Conservation (phyloP, 768 basidiomycete genomes). For the Baorangia bicolor region DNA sequence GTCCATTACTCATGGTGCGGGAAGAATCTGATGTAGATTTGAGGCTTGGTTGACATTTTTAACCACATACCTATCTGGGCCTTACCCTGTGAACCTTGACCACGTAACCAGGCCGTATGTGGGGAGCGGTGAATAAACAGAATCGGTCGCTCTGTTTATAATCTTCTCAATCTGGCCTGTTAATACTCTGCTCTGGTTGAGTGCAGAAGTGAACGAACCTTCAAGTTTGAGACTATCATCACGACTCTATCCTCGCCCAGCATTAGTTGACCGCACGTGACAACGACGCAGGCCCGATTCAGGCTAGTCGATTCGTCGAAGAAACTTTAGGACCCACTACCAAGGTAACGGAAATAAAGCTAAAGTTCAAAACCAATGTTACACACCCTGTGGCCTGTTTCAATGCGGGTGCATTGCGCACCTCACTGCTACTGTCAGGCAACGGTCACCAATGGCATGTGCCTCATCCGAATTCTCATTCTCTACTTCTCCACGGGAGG, state of each 20-base stretch:
- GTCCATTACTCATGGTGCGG: not conserved
- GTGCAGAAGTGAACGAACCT: not conserved
- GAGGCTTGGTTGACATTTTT: not conserved
- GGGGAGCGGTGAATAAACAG: not conserved
- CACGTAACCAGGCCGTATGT: not conserved
- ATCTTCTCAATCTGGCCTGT: not conserved
- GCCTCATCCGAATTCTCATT: not conserved
- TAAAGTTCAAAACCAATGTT: too few species aligned
- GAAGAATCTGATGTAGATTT: not conserved
- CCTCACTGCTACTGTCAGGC: not conserved
- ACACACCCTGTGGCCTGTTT: too few species aligned
- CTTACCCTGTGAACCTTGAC: not conserved
- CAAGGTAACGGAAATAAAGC: too few species aligned
- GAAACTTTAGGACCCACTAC: too few species aligned
- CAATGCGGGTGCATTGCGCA: too few species aligned
- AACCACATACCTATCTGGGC: not conserved
- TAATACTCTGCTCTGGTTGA: not conserved
- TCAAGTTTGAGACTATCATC: not conserved
- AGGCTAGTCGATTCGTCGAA: too few species aligned
- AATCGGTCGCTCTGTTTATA: not conserved
- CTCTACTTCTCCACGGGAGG: too few species aligned
- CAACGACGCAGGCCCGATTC: too few species aligned
- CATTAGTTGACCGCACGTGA: too few species aligned
- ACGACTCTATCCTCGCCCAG: too few species aligned
- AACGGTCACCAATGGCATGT: not conserved